Base-by-base conservation (phyloP, 1,139 yeast species). In the Scheffersomyces segobiensis region DNA sequence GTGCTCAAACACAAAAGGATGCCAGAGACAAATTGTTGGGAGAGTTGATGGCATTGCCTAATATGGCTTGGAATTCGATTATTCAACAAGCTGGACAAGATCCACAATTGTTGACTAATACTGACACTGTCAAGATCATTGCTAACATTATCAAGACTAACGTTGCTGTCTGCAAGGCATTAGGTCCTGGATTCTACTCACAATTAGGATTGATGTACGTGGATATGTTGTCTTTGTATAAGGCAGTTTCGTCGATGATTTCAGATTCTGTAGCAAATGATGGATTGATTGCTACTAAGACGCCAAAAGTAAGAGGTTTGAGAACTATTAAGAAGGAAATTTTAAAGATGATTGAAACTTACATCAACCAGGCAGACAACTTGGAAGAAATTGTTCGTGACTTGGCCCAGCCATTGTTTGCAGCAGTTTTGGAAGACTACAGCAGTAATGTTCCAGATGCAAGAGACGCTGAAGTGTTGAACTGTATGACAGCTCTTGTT, bases 261-360 rank as follows among this genome's bases (percentile, higher is more conserved):
- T 90, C 97, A 1, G 85, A 86, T 65, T 84, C 91, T 18, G 95
- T 93, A 57, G 91, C 92, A 7, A 75, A 76, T 52, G 96, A 90
- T 67, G 97, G 97, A 20, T 73, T 88, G 56, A 89, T 93, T 71
- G 97, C 97, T 18, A 92, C 97, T 49, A 92, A 93, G 71, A 93
- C 99, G 0, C 99, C 98, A 56, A 88, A 92, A 71, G 97, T 93
- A 32, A 87, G 99, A 75, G 96, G 97, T 46, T 84, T 96, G 75
- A 87, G 99, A 80, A 93, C 98, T 10, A 93, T 96, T 68, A 96
- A 96, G 78, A 93, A 95, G 76, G 99, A 96, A 77, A 87, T 95
- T 56, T 82, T 96, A 68, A 91, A 91, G 71, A 83, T 96, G 78
- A 84, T 96, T 64, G 99, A 95, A 72, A 90, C 93, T 4, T 96